Percentiles rank a stretch among this genome's conserved stretches.
Evolutionary conservation across 257 asterid genomes (phyloP).

Genomic region (Fraxinus excelsior): DNA sequence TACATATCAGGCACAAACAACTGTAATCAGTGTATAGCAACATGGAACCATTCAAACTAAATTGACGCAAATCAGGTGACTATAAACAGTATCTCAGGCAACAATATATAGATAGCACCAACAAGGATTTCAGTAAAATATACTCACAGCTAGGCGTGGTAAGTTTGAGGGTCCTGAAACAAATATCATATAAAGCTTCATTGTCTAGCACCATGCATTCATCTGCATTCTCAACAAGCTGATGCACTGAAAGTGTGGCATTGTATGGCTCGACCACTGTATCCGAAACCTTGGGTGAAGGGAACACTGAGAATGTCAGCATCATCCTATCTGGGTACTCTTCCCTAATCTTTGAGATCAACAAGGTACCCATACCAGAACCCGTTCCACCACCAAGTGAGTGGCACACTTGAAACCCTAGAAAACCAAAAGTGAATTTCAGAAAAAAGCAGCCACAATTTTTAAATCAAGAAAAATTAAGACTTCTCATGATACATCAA

Average conservation of each 20-base stretch:
- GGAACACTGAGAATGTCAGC: constrained; percentile 8
- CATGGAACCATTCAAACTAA: no score
- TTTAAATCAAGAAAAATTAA: background rate
- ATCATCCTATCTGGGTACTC: constrained; percentile 9
- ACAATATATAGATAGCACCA: background rate
- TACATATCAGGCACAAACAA: background rate
- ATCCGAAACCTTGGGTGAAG: constrained; percentile 7
- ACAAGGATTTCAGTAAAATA: background rate
- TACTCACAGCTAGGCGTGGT: constrained; percentile 6
- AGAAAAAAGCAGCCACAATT: background rate
- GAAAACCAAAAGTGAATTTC: background rate
- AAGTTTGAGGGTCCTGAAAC: constrained; percentile 11
- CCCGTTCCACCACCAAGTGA: constrained; percentile 9
- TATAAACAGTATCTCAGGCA: background rate
- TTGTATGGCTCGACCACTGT: constrained; percentile 6
- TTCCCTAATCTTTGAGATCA: constrained; percentile 4
- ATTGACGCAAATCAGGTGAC: no score
- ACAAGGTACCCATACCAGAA: constrained; percentile 10
- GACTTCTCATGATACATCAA: background rate
- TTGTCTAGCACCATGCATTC: constrained; percentile 11
- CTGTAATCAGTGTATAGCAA: no score
- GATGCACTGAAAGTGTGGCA: constrained; percentile 9
- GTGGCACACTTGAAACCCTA: constrained; percentile 10
- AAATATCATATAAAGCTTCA: constrained; percentile 7
- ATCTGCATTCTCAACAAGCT: constrained; percentile 12